Conservation (phyloP, 1,284 basidiomycete genomes). For the Leccinum insolens region DNA sequence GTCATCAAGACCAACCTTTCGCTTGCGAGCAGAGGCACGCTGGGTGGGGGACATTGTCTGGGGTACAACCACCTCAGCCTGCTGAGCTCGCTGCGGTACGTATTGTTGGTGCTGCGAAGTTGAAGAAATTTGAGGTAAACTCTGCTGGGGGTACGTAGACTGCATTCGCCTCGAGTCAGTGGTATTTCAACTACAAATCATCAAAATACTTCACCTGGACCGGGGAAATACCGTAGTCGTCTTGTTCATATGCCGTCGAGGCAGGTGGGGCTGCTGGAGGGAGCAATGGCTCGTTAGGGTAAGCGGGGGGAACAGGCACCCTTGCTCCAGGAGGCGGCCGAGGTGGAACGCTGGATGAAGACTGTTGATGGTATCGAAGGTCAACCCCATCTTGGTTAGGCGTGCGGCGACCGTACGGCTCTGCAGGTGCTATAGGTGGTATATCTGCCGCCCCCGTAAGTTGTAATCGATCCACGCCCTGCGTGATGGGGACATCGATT, state of each 20-base stretch:
- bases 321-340: slow-evolving; percentile 51
- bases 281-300: slow-evolving; percentile 35
- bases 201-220: slow-evolving; percentile 27
- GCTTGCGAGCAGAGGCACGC: slow-evolving; percentile 53
- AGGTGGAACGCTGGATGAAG: slow-evolving; percentile 35
- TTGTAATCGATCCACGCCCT: slow-evolving; percentile 54
- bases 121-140: slow-evolving; percentile 20
- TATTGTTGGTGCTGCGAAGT: slow-evolving; percentile 29
- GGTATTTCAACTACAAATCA: background rate
- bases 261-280: slow-evolving; percentile 27
- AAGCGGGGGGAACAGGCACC: slow-evolving; percentile 42
- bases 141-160: slow-evolving; percentile 28
- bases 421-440: slow-evolving; percentile 33
- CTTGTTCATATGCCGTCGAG: slow-evolving; percentile 31
- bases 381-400: slow-evolving; percentile 37
- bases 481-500: slow-evolving; percentile 34
- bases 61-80: slow-evolving; percentile 25
- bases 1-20: slow-evolving; percentile 96
- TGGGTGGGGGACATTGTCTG: slow-evolving; percentile 36
- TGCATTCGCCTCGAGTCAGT: slow-evolving; percentile 24
- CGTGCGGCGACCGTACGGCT: slow-evolving; percentile 40
- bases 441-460: slow-evolving; percentile 43
- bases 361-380: slow-evolving; percentile 33
- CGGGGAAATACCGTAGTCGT: slow-evolving; percentile 29
- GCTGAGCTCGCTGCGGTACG: slow-evolving; percentile 28